Base-by-base conservation (phyloP, 371 early-diverging fungal species). In the Rhizopus sp. region DNA sequence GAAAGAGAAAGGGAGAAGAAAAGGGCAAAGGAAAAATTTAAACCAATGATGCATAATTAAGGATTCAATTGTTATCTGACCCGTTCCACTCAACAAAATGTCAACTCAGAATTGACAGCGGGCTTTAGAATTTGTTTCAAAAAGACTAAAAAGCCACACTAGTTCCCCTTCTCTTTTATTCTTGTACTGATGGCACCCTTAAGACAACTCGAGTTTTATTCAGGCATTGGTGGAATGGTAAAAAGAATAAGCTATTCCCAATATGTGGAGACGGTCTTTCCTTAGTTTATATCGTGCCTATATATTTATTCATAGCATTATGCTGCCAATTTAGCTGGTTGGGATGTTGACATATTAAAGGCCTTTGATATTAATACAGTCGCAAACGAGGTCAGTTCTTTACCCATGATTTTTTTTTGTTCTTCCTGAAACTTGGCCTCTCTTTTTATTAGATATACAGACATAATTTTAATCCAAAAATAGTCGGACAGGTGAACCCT, bases 341-440 rank as follows among this genome's bases (percentile, higher is more conserved):
- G 84, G 61, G 69, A 81, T 53, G 78, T 78, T 32, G 62, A 88
- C 34, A 81, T 92, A 31, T 60, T 88, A 2, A 81, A 81, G 49
- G 90, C 92, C 2, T 90, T 91, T 50, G 93, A 93, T 65, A 87
- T 93, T 62, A 92, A 92, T 62, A 83, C 82, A 7, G 81, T 86
- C 3, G 90, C 93, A 7, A 93, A 93, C 64, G 78, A 79, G 2
- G 91, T 91, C 63, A 30, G 48, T n/a, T 32, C 17, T 37, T 5
- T 38, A 7, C 33, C 32, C 6, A 32, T 32, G 12, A 31, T 49
- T n/a, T n/a, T 49, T 13, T 30, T 33, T 47, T 1, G 16, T 48
- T 49, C 40, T 13, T 12, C 37, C 23, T 32, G 10, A n/a, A 13
- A 15, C 16, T 9, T 52, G 44, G 7, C 16, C 7, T 12, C 3